Conservation (phyloP, 768 basidiomycete species). For the Lactarius vividus region DNA sequence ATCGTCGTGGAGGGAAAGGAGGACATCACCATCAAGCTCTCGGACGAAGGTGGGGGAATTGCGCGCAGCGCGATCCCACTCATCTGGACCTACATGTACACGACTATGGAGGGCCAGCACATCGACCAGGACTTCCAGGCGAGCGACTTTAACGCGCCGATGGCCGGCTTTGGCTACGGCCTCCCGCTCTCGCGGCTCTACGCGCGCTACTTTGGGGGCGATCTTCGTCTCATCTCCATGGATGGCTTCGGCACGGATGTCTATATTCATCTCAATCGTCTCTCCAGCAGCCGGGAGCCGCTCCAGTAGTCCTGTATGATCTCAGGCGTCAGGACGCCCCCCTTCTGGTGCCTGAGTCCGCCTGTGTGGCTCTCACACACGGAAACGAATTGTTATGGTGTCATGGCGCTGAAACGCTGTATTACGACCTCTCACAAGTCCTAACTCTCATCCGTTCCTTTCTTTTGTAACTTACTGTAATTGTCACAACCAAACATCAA, state of each 20-base stretch:
- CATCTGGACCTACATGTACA: conserved; percentile 99
- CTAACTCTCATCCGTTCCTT: not conserved
- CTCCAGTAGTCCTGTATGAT: conserved; percentile 43
- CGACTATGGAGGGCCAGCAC: conserved; percentile 70
- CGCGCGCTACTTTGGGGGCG: conserved; percentile 93
- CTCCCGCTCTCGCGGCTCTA: conserved; percentile 92
- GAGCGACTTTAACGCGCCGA: conserved; percentile 93
- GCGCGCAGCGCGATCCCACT: conserved; percentile 84
- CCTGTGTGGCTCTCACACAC: not conserved
- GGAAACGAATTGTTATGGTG: not conserved
- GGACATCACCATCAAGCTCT: conserved; percentile 98
- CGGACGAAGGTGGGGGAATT: conserved; percentile 96
- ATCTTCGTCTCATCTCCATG: conserved; percentile 93
- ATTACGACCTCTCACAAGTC: not conserved
- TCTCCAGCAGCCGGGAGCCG: conserved; percentile 81
- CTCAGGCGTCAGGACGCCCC: not conserved
- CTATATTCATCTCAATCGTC: conserved; percentile 85
- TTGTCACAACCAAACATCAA: not conserved
- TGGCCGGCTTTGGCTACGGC: conserved; percentile 97
- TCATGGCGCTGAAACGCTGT: not conserved
- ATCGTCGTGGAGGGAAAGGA: conserved; percentile 97
- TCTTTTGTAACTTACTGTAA: not conserved
- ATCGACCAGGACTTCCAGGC: conserved; percentile 78
- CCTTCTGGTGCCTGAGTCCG: not conserved
- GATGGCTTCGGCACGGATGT: conserved; percentile 97